Evolutionary conservation across 2,329 filamentous ascomycete species (phyloP).

Genomic region (Aspergillus flavus): DNA sequence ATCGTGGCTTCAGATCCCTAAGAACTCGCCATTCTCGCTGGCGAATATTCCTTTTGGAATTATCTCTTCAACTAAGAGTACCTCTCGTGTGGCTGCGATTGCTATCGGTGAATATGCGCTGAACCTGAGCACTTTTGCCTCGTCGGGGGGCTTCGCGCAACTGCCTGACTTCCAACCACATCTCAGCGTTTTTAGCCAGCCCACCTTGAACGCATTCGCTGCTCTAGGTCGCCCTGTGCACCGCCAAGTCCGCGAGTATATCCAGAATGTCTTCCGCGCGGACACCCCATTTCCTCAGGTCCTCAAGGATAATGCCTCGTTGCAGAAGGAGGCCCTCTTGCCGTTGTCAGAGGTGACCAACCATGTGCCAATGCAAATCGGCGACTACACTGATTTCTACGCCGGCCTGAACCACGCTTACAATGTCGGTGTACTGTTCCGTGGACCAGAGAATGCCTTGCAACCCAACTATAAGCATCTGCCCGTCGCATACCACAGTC

Average conservation of each 20-base stretch:
- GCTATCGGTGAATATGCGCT: constrained; percentile 74
- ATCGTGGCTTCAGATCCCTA: constrained; percentile 64
- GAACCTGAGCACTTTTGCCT: constrained; percentile 66
- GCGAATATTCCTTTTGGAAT: constrained; percentile 84
- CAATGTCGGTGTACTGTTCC: constrained; percentile 71
- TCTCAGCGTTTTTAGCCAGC: constrained; percentile 63
- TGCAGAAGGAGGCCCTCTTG: constrained; percentile 63
- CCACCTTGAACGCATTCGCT: constrained; percentile 74
- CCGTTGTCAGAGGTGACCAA: constrained; percentile 62
- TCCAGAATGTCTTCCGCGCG: constrained; percentile 67
- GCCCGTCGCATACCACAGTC: constrained; percentile 80
- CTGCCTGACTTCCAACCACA: constrained; percentile 61
- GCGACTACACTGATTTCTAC: constrained; percentile 86
- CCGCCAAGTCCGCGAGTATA: constrained; percentile 66
- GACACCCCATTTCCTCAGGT: constrained; percentile 63
- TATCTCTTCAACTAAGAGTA: constrained; percentile 64
- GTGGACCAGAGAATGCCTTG: constrained; percentile 70
- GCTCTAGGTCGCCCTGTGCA: constrained; percentile 70
- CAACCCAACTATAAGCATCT: constrained; percentile 82
- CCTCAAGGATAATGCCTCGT: constrained; percentile 62
- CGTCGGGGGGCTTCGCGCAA: constrained; percentile 60
- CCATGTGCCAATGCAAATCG: constrained; percentile 75
- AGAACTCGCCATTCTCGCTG: constrained; percentile 69
- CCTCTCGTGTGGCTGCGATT: constrained; percentile 65
- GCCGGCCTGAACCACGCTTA: constrained; percentile 78